A percentile compares a stretch with the other conserved stretches of the same genome.
These are phyloP conservation scores for Prunella vulgaris DNA, from an alignment of 257 asterid genomes.

Conservation along the genomic window DNA sequence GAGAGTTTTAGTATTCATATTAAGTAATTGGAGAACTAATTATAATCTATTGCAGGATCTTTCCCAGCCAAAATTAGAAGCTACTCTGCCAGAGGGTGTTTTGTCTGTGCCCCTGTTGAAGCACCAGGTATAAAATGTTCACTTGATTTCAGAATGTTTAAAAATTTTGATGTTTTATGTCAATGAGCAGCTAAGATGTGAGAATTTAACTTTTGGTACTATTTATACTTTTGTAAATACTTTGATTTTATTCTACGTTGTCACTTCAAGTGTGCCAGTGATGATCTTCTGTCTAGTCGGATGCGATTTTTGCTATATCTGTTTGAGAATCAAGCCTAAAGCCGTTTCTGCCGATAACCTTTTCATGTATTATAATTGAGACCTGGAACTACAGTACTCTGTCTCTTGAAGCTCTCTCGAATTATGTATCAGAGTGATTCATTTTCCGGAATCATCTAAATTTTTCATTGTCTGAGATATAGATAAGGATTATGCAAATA, in stretches of 20 bases:
- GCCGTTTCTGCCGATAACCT: not conserved
- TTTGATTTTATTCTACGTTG: not conserved
- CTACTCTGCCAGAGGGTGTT: slow-evolving; percentile 72
- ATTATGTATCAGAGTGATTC: not conserved
- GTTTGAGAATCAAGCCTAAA: slow-evolving; percentile 1
- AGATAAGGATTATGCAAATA: not conserved
- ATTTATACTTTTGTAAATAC: not conserved
- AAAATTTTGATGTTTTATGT: not conserved
- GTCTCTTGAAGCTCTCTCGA: not conserved
- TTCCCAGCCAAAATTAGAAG: slow-evolving; percentile 78
- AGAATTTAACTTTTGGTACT: not conserved
- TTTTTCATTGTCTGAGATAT: not conserved
- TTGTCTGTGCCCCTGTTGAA: slow-evolving; percentile 79
- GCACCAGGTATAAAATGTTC: slow-evolving; percentile 54
- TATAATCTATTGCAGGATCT: slow-evolving; percentile 41
- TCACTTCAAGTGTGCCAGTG: not conserved
- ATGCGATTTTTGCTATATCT: not conserved
- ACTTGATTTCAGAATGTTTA: slow-evolving; percentile 14
- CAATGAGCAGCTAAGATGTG: not conserved
- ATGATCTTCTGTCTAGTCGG: slow-evolving; percentile 4
- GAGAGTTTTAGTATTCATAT: not conserved
- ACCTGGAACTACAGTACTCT: not conserved
- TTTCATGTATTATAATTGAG: not conserved
- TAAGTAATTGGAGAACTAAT: not conserved
- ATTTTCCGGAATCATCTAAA: not conserved